phyloP scores from a whole-genome alignment of 176 grass and related monocot species.

The Carex pumila region DNA sequence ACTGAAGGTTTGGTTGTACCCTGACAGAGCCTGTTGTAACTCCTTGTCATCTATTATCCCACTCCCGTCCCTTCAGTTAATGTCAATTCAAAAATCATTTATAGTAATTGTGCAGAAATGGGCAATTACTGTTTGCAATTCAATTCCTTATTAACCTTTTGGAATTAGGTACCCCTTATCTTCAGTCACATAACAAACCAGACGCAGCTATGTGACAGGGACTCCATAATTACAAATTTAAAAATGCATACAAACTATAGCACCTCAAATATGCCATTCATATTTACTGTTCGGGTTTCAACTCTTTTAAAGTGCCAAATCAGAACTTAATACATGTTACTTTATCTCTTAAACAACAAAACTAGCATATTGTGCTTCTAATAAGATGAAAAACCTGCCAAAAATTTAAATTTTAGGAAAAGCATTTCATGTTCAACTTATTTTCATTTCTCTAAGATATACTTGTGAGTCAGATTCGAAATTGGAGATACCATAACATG shows the following conservation, averaged over 20 bases:
- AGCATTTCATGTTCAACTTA: too few relatives aligned
- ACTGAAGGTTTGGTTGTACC: constrained; percentile 82
- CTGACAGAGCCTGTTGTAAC: constrained; percentile 76
- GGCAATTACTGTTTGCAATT: not conserved
- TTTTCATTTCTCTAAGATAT: too few relatives aligned
- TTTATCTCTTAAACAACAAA: too few relatives aligned
- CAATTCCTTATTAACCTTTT: not conserved
- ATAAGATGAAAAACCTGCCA: too few relatives aligned
- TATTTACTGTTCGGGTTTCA: not conserved
- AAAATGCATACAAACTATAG: not conserved
- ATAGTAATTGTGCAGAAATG: not conserved
- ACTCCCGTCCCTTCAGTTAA: constrained; percentile 50
- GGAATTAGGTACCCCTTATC: not conserved
- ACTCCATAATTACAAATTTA: not conserved
- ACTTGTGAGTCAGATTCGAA: too few relatives aligned
- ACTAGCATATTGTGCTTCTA: too few relatives aligned
- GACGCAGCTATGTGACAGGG: not conserved
- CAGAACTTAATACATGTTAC: not conserved
- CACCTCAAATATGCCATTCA: not conserved
- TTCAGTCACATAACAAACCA: not conserved
- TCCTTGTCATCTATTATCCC: constrained; percentile 94
- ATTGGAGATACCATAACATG: too few relatives aligned
- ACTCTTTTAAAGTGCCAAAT: not conserved
- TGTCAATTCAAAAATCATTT: not conserved
- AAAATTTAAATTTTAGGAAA: too few relatives aligned